A percentile compares a stretch with the other conserved stretches of the same genome.
These are phyloP conservation scores for Starmerella riodocensis DNA, from an alignment of 805 yeast species.

Conservation along the genomic window DNA sequence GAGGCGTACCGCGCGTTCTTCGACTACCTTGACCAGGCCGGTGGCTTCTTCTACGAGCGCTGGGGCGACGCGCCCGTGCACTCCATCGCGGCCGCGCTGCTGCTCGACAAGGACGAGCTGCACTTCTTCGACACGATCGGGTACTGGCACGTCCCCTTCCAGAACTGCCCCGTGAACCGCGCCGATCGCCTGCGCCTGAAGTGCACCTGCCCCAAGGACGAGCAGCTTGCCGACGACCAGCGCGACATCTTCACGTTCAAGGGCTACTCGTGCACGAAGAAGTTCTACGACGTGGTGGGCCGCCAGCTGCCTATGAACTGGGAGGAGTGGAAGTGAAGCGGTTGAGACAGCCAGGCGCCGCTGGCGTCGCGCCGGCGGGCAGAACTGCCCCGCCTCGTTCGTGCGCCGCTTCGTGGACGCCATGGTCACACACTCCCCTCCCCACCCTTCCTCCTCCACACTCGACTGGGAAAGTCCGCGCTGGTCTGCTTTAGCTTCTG, in stretches of 20 bases:
- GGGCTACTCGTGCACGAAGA: conserved; percentile 31
- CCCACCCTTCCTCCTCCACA: too few relatives aligned
- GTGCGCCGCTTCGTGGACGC: too few relatives aligned
- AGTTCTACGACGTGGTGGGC: conserved; percentile 25
- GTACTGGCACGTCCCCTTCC: conserved; percentile 51
- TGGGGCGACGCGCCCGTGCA: conserved; percentile 96
- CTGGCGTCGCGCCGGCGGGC: too few relatives aligned
- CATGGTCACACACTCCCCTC: too few relatives aligned
- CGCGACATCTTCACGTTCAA: conserved; percentile 29
- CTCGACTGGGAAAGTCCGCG: too few relatives aligned
- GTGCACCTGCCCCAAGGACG: conserved; percentile 62
- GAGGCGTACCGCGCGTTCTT: conserved; percentile 47
- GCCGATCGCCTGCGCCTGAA: conserved; percentile 41
- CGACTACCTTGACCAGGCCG: conserved; percentile 46
- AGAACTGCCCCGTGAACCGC: conserved; percentile 47
- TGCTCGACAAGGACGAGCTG: conserved; percentile 42
- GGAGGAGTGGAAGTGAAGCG: conserved; percentile 12
- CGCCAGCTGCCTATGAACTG: conserved; percentile 26
- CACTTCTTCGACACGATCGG: conserved; percentile 68
- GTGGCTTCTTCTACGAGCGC: conserved; percentile 76
- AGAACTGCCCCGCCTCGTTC: too few relatives aligned
- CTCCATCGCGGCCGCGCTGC: conserved; percentile 55
- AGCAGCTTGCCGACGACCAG: conserved; percentile 24
- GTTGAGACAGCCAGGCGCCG: too few relatives aligned
- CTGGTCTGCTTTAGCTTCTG: too few relatives aligned